These are phyloP conservation scores for Citrullus colocynthis DNA, from an alignment of 306 rosid genomes.

Conservation along the genomic window DNA sequence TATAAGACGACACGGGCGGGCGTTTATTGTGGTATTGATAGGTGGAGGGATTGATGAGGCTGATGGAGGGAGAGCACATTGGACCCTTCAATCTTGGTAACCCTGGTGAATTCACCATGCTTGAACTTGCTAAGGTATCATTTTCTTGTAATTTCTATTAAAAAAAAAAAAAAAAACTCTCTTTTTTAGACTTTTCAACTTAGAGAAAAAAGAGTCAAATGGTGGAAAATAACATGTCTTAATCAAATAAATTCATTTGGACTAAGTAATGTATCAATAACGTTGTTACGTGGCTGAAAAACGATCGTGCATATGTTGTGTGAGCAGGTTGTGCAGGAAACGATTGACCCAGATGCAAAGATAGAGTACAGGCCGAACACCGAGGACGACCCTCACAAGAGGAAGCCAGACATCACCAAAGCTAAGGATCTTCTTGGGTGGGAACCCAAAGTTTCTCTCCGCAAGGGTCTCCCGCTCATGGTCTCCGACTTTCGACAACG, in stretches of 20 bases:
- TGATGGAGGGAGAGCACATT: conserved; percentile 98
- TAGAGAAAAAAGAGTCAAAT: neutral
- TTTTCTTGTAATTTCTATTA: neutral
- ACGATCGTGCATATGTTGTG: neutral
- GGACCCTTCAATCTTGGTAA: conserved; percentile 98
- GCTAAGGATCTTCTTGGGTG: conserved; percentile 85
- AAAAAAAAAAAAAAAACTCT: neutral
- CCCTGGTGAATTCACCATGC: conserved; percentile 99
- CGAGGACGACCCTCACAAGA: conserved; percentile 94
- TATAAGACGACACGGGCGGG: neutral
- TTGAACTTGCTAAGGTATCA: conserved; percentile 86
- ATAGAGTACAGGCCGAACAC: conserved; percentile 86
- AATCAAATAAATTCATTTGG: neutral
- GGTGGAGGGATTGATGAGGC: conserved; percentile 98
- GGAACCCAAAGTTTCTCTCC: conserved; percentile 86
- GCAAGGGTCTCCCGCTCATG: conserved; percentile 89
- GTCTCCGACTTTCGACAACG: conserved; percentile 86
- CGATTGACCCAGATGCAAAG: conserved; percentile 86
- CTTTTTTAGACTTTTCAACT: neutral
- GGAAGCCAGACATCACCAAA: conserved; percentile 79
- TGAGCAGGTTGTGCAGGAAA: conserved; percentile 88
- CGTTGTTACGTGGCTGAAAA: neutral
- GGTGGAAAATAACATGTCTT: neutral
- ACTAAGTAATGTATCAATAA: neutral
- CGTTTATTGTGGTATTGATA: conserved; percentile 2